Conservation (phyloP, 2,329 filamentous ascomycete genomes). For the Xylaria sp. region DNA sequence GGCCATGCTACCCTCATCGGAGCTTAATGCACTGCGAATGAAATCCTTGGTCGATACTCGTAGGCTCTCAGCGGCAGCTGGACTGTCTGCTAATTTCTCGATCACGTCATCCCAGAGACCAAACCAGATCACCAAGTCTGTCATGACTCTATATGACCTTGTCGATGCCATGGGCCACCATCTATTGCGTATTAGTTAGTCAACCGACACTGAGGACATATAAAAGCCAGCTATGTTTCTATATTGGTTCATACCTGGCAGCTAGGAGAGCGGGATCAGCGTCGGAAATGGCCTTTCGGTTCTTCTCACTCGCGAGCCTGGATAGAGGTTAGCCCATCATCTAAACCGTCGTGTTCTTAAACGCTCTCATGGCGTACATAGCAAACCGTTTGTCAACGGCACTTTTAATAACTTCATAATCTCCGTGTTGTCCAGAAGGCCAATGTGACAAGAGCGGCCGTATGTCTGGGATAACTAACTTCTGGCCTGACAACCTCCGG, state of each 20-base stretch:
- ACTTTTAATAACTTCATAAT: constrained; percentile 40
- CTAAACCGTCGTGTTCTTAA: neutral
- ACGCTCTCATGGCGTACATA: constrained; percentile 31
- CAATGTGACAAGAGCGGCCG: constrained; percentile 44
- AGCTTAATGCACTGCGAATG: constrained; percentile 35
- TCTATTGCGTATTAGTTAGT: constrained; percentile 28
- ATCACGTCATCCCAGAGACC: constrained; percentile 46
- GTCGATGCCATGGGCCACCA: constrained; percentile 44
- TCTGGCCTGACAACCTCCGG: constrained; percentile 43
- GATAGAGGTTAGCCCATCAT: neutral
- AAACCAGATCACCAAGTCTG: constrained; percentile 46
- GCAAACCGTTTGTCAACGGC: constrained; percentile 39
- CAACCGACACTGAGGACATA: neutral
- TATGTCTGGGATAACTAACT: constrained; percentile 46
- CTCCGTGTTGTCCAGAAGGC: constrained; percentile 40
- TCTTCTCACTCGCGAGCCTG: constrained; percentile 29
- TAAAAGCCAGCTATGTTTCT: neutral
- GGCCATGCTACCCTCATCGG: constrained; percentile 12
- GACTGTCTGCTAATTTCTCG: constrained; percentile 38
- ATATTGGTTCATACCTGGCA: constrained; percentile 40
- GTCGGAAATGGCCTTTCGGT: constrained; percentile 37
- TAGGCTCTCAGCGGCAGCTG: constrained; percentile 37
- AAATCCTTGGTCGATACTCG: constrained; percentile 43
- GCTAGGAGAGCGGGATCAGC: constrained; percentile 44
- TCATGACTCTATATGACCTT: constrained; percentile 40